Percentiles rank a stretch among this genome's conserved stretches.
These are phyloP conservation scores for Helenozyma baotianmanensis DNA, from an alignment of 805 yeast species.

Conservation along the genomic window DNA sequence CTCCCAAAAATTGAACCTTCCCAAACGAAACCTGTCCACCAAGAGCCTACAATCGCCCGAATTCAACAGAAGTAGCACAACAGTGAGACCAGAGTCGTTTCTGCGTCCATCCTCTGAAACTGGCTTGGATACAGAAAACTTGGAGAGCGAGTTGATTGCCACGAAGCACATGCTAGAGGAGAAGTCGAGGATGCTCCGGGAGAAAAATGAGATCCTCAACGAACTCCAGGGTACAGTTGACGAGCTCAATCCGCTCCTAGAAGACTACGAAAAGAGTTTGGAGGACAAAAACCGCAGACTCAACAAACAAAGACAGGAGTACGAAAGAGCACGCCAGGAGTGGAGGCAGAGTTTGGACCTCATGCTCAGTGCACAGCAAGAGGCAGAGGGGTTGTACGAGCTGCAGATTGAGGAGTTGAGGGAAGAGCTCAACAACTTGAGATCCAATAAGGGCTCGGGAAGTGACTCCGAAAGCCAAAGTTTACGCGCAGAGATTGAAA, in stretches of 20 bases:
- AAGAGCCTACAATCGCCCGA: too few species aligned
- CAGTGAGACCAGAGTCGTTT: too few species aligned
- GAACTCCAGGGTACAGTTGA: slow-evolving; percentile 47
- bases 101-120: too few species aligned
- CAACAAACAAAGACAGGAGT: slow-evolving; percentile 41
- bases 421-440: slow-evolving; percentile 9
- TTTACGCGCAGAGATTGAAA: too few species aligned
- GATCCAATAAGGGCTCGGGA: slow-evolving; percentile 1
- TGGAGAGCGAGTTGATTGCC: too few species aligned
- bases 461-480: too few species aligned
- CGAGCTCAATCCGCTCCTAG: slow-evolving; percentile 45
- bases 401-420: slow-evolving; percentile 39
- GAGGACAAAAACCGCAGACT: slow-evolving; percentile 43
- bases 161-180: slow-evolving; percentile 4
- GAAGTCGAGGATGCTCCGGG: slow-evolving; percentile 28
- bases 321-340: slow-evolving; percentile 54
- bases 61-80: too few species aligned
- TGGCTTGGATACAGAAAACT: too few species aligned
- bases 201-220: slow-evolving; percentile 41
- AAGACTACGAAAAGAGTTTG: slow-evolving; percentile 42
- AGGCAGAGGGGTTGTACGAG: slow-evolving; percentile 47
- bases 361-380: slow-evolving; percentile 51
- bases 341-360: slow-evolving; percentile 55
- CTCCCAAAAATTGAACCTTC: slow-evolving; percentile 1
- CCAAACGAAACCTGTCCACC: neutral